Conservation (phyloP, 2,329 filamentous ascomycete genomes). For the Colletotrichum echinochloae region DNA sequence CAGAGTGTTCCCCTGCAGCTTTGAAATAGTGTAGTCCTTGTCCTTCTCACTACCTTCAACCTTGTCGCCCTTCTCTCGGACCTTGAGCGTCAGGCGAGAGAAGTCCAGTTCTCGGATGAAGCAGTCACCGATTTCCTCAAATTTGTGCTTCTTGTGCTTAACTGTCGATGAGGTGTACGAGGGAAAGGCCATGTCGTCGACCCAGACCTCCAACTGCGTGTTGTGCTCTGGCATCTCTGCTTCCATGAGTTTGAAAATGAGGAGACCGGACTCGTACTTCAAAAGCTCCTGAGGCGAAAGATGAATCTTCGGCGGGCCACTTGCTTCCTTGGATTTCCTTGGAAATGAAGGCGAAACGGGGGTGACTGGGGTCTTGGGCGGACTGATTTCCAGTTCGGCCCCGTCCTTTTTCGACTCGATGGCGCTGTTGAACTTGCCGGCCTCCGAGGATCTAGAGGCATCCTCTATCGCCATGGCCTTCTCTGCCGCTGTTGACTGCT, state of each 20-base stretch:
- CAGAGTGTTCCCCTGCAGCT: slow-evolving; percentile 85
- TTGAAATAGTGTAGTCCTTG: slow-evolving; percentile 82
- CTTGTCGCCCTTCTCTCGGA: slow-evolving; percentile 83
- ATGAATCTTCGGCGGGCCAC: slow-evolving; percentile 77
- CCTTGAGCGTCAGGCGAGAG: slow-evolving; percentile 88
- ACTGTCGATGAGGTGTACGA: slow-evolving; percentile 86
- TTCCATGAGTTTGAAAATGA: slow-evolving; percentile 95
- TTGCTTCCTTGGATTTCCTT: slow-evolving; percentile 63
- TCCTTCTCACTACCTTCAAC: slow-evolving; percentile 72
- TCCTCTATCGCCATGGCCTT: slow-evolving; percentile 48
- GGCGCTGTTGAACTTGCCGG: slow-evolving; percentile 60
- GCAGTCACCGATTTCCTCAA: slow-evolving; percentile 95
- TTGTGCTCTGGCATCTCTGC: slow-evolving; percentile 83
- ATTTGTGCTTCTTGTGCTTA: slow-evolving; percentile 74
- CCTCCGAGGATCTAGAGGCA: slow-evolving; percentile 46
- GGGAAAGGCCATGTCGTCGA: slow-evolving; percentile 95
- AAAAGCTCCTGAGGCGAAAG: slow-evolving; percentile 84
- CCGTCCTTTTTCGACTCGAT: slow-evolving; percentile 47
- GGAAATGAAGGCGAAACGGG: slow-evolving; percentile 60
- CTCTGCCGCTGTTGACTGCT: slow-evolving; percentile 57
- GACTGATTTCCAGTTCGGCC: slow-evolving; percentile 43
- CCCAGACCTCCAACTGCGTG: slow-evolving; percentile 85
- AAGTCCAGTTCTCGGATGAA: slow-evolving; percentile 98
- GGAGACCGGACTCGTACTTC: slow-evolving; percentile 88
- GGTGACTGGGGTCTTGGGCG: slow-evolving; percentile 57